Base-by-base conservation (phyloP, 129 eudicot species). In the Oenanthe sinensis region DNA sequence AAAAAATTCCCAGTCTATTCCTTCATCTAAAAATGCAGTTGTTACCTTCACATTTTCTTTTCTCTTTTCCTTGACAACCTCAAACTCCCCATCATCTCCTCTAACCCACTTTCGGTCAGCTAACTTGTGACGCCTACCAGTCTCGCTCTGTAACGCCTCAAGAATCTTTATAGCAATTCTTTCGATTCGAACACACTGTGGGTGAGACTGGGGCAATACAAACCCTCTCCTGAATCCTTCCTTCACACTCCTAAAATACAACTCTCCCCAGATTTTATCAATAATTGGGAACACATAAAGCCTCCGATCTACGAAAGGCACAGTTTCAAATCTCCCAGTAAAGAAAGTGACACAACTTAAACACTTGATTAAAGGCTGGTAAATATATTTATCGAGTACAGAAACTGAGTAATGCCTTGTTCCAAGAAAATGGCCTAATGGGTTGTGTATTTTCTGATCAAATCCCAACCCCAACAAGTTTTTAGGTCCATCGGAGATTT, bases 261-360 rank as follows among this genome's bases (percentile, higher is more conserved):
- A 60, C 33, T 60, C 15, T 60, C 68, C 68, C 36, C 68, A 60
- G 68, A 60, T n/a, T 60, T 60, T 60, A 60, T n/a, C 68, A 60
- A 60, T 22, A 10, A 60, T 6, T 60, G 68, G 68, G 33, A 60
- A 60, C 36, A 60, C 36, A 60, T 60, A n/a, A 6, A 60, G 36
- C 13, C 13, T 60, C 3, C 10, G 14, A 20, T 60, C 2, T 8
- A 3, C 8, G 1, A 60, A 60, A 60, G 68, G 68, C 33, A 60
- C 68, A 9, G 15, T 7, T 2, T 60, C 36, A 60, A 60, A 60
- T 60, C 36, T 60, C 36, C 68, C 36, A n/a, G 36, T 60, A n/a
- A 60, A n/a, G 13, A 60, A 60, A 60, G 68, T n/a, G 14, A 60
- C 68, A 60, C 33, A 60, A 60, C 68, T 9, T 10, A 60, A 60